Base-by-base conservation (phyloP, 2,329 filamentous ascomycete genomes). In the Metarhizium humberi region DNA sequence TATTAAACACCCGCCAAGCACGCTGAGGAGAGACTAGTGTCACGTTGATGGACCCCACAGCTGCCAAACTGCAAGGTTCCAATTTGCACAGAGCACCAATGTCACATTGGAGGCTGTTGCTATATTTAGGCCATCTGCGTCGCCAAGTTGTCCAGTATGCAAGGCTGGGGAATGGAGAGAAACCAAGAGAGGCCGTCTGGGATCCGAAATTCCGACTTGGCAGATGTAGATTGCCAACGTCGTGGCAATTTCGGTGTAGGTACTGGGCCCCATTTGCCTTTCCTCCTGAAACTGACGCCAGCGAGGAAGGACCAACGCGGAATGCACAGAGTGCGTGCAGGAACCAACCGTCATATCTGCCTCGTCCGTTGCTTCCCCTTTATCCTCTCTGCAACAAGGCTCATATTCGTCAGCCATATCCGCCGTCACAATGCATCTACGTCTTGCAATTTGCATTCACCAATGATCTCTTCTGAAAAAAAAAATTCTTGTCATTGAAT, bases 181-280 rank as follows among this genome's bases (percentile, higher is more conserved):
- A 10, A 36, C 8, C 32, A 16, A 43, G 51, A 40, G 1, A 46
- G 5, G 18, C 16, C 16, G 6, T 45, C 25, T 53, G 51, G 14
- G 20, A 45, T 11, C n/a, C 38, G 25, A 6, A 6, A 7, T 46
- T 45, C 34, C 36, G 50, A 18, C 50, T 38, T 34, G 42, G 43
- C 54, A 49, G 50, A 25, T 36, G 20, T 25, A 32, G 10, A 43
- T 48, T 25, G 6, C 38, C 51, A 36, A 53, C 34, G 10, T 50
- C 50, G 29, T 18, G 34, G 29, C 45, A 56, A 50, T 53, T 47
- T 40, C 43, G 54, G 51, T 56, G 54, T 53, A 18, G 38, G 14
- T 34, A 40, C 38, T 13, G 38, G 5, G 38, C 11, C 13, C 38
- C 38, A n/a, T 40, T 40, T 16, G 8, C 13, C 34, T 36, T 13